Base-by-base conservation (phyloP, 2,329 filamentous ascomycete genomes). In the Nannizziopsis barbatae region DNA sequence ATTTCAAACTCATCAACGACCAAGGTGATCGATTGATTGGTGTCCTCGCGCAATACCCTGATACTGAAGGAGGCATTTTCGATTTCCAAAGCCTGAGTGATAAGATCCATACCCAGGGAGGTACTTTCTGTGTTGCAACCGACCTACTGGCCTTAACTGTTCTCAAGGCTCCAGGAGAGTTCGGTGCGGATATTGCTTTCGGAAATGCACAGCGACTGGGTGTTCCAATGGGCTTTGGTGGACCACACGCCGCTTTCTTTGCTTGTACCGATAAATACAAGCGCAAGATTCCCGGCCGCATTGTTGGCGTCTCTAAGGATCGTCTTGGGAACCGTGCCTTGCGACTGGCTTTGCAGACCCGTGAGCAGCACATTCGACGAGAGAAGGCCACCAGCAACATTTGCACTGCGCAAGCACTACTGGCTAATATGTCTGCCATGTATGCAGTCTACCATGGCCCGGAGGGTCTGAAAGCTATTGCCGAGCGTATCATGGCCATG, bases 361-460 rank as follows among this genome's bases (percentile, higher is more conserved):
- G 90, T 58, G 90, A 96, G 70, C 90, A 96, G 71, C 90, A 96
- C 65, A 95, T 96, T 63, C 79, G 90, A 55, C 79, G 90, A 60
- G 90, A 96, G 65, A 95, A 95, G 75, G 90, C 90, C 1, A 96
- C 90, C 1, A 95, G 88, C 72, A 96, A 96, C 62, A 89, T 95
- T 51, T 96, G 90, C 71, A 96, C 90, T 1, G 89, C 90, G 1
- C 90, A 96, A 68, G 90, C 90, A 7, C 72, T 96, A 20, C 74
- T 95, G 45, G 90, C 90, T 33, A 96, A 96, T 66, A 95, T 95
- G 86, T 90, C 81, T 57, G 87, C 89, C 47, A 83, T 95, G 71
- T 96, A 95, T 62, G 89, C 88, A 45, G 75, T 95, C 47, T 96
- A 95, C 66, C 90, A 96, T 63, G 90, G 90, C 2, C 90, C 90